phyloP scores from a whole-genome alignment of 208 protist species.

The Polymyxa betae region DNA sequence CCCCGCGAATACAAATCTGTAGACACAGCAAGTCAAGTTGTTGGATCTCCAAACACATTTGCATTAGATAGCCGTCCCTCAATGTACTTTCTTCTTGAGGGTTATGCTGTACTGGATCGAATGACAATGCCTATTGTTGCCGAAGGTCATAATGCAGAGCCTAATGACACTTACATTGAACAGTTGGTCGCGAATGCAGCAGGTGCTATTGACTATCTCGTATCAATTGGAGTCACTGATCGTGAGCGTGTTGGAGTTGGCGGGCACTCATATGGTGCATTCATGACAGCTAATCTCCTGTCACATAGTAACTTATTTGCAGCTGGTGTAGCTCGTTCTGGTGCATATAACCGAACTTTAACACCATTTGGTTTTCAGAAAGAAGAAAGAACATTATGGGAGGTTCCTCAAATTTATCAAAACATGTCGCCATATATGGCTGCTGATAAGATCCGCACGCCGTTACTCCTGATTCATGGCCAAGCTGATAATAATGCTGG shows the following conservation, averaged over 20 bases:
- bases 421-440: constrained; percentile 41
- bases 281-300: constrained; percentile 55
- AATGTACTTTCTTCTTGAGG: constrained; percentile 27
- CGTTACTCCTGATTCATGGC: constrained; percentile 52
- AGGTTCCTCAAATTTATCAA: constrained; percentile 20
- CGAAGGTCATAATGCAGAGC: constrained; percentile 20
- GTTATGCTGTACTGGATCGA: constrained; percentile 51
- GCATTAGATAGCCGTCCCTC: neutral
- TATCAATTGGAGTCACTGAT: neutral
- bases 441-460: neutral
- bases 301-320: constrained; percentile 24
- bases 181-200: constrained; percentile 53
- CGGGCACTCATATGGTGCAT: constrained; percentile 51
- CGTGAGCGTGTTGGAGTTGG: constrained; percentile 40
- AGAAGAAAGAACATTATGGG: constrained; percentile 40
- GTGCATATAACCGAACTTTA: constrained; percentile 54
- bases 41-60: constrained; percentile 28
- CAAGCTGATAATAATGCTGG: constrained; percentile 39
- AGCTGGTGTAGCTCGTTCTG: constrained; percentile 6
- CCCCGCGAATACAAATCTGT: constrained; percentile 27
- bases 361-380: constrained; percentile 44
- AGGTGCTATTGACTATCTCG: constrained; percentile 34
- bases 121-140: constrained; percentile 53
- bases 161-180: constrained; percentile 55
- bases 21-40: constrained; percentile 19